These are phyloP conservation scores for Ophiocordyceps sinensis DNA, from an alignment of 2,329 filamentous ascomycete species.

Conservation along the genomic window DNA sequence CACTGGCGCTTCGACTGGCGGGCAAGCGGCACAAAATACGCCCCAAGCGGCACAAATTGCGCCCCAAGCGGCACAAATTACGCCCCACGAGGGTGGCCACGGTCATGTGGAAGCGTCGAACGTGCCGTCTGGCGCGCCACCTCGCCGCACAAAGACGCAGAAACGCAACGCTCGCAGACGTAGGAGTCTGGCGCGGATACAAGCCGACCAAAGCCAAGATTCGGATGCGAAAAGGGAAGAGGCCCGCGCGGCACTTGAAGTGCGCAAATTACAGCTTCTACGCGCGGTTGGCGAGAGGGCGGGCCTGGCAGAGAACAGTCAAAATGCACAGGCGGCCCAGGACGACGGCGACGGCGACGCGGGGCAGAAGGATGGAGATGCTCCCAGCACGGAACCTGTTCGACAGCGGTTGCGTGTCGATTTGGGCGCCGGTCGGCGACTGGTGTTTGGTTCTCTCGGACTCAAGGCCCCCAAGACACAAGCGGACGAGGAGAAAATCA, in stretches of 20 bases:
- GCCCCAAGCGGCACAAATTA: too few species aligned
- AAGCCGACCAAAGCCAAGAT: not conserved
- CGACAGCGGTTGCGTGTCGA: constrained; percentile 14
- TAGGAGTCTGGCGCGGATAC: constrained; percentile 15
- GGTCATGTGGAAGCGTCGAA: not conserved
- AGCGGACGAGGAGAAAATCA: constrained; percentile 50
- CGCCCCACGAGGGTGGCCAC: not conserved
- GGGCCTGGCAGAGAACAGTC: too few species aligned
- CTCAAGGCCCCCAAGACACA: constrained; percentile 53
- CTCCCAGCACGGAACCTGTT: not conserved
- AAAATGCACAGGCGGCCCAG: not conserved
- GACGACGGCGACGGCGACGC: not conserved
- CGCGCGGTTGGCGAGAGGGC: too few species aligned
- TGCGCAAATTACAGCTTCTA: too few species aligned
- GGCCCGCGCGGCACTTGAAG: too few species aligned
- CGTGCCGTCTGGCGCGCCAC: constrained; percentile 8
- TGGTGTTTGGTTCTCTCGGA: constrained; percentile 61
- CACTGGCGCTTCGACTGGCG: not conserved
- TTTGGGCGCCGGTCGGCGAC: constrained; percentile 47
- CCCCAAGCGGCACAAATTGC: too few species aligned
- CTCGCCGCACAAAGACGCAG: constrained; percentile 28
- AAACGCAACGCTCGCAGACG: constrained; percentile 37
- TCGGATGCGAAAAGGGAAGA: not conserved
- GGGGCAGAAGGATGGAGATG: constrained; percentile 1
- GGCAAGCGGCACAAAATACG: too few species aligned